Base-by-base conservation (phyloP, 1,284 basidiomycete species). In the Irpex sp. region DNA sequence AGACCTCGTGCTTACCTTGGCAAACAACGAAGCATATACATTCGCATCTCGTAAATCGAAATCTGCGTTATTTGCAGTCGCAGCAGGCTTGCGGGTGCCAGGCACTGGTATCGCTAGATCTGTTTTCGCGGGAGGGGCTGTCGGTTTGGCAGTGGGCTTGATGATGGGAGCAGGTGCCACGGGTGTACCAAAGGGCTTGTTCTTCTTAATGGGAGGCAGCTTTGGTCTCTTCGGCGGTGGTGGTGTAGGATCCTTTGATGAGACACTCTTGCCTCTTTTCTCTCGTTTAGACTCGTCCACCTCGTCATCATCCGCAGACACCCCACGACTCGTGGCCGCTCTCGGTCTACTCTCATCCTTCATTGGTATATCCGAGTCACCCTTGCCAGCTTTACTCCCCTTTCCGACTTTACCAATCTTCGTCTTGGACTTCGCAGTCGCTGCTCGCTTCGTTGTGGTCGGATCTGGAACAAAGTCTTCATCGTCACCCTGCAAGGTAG, bases 141-240 rank as follows among this genome's bases (percentile, higher is more conserved):
- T 52, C 19, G 66, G 63, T n/a, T 62, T 37, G n/a, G 67, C 59
- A 7, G 73, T 17, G 49, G 71, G 67, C 40, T 75, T 72, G 8
- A 74, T 55, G 6, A 75, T 59, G 4, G 72, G 61, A 7, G 67
- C 54, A 0, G 73, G 68, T 4, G 70, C 71, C 5, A 76, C 69
- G 1, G 79, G 70, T 0, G 73, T 66, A 38, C 73, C 65, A 7
- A 74, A 67, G 4, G 73, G 67, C 72, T 90, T 91, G 70, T 82
- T 88, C 76, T 92, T 92, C 79, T 85, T 91, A 66, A 92, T 92
- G 6, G 83, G 77, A 2, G 90, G 90, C 11, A 90, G 77, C 69
- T 89, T 91, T 58, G 78, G 81, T 69, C 87, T 88, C 77, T 87
- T 88, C 5, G 76, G 73, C 11, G 73, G 67, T 15, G 76, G 63